Conservation (phyloP, 306 rosid genomes). For the Medicago ruthenica region DNA sequence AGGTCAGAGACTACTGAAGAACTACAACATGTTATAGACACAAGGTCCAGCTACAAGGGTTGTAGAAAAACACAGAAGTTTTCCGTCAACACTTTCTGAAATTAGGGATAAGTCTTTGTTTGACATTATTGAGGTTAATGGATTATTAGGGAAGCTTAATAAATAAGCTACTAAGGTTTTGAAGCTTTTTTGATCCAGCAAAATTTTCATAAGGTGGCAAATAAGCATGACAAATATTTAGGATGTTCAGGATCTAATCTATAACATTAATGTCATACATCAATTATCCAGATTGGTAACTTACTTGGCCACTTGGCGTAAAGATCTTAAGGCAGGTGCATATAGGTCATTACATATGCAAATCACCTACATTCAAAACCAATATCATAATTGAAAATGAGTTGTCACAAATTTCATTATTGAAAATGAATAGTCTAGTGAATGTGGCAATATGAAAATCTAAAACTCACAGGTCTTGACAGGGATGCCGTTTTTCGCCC, state of each 20-base stretch:
- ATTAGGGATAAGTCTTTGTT: background rate
- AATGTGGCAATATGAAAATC: conserved; percentile 41
- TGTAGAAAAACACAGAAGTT: background rate
- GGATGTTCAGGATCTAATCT: background rate
- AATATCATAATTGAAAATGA: conserved; percentile 36
- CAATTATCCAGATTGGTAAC: conserved; percentile 47
- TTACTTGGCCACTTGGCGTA: conserved; percentile 93
- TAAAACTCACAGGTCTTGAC: conserved; percentile 87
- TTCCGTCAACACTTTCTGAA: conserved; percentile 2
- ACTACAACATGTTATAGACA: background rate
- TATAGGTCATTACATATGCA: conserved; percentile 98
- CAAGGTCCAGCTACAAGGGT: conserved; percentile 2
- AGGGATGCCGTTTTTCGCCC: conserved; percentile 64
- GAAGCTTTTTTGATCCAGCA: background rate
- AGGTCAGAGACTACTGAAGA: background rate
- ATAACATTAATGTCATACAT: conserved; percentile 26
- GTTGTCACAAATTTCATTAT: conserved; percentile 30
- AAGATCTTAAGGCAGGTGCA: conserved; percentile 89
- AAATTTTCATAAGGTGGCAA: conserved; percentile 9
- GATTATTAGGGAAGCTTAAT: background rate
- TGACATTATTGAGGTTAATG: conserved; percentile 6
- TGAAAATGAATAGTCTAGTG: conserved; percentile 30
- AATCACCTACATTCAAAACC: conserved; percentile 67
- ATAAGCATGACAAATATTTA: conserved; percentile 2
- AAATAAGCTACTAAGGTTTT: conserved; percentile 1